Evolutionary conservation across 257 asterid genomes (phyloP), one percentile per base, ranked within the genome.

Genomic region (Ehretia macrophylla): DNA sequence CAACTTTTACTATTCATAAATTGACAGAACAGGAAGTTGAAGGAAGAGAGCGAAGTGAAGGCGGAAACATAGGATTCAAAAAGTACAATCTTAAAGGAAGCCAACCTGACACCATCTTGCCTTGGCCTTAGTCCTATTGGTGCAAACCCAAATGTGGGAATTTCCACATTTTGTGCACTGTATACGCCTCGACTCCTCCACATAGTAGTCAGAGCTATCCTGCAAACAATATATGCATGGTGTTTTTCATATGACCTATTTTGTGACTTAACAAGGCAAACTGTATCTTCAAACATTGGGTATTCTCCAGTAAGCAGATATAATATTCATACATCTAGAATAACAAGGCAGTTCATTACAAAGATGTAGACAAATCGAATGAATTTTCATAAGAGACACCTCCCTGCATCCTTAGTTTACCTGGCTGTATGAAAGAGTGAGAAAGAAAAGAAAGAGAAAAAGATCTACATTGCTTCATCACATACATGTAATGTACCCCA

Each of bases 31-130:
- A 17, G 54, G 12, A 10, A 42, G 47, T 10, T 10, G 3, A 10
- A 14, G 12, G 47, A 42, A 10, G 52, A 17, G 20, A n/a, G 23
- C 17, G 6, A 49, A 52, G 21, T 32, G 20, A 44, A 51, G 13
- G 0, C 14, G 32, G 17, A 56, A 68, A 49, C 35, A 40, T 17
- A 35, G 8, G 23, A 46, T 55, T 52, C 35, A 49, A 16, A 37
- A 8, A 19, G 45, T 27, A 39, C 37, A 42, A 23, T 52, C 35
- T 27, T 40, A 40, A 21, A 52, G 63, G 51, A 40, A 65, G 62
- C 69, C 74, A 65, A 85, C 98, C 96, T 92, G 96, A 55, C 99
- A 92, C 99, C 99, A 93, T 81, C 99, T 85, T 57, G 99, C 96
- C 79, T 89, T 93, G 60, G 85, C 85, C 74, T 93, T 86, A 48